Evolutionary conservation across 495 filamentous ascomycete genomes (phyloP).

Genomic region (Penicillium arizonense): DNA sequence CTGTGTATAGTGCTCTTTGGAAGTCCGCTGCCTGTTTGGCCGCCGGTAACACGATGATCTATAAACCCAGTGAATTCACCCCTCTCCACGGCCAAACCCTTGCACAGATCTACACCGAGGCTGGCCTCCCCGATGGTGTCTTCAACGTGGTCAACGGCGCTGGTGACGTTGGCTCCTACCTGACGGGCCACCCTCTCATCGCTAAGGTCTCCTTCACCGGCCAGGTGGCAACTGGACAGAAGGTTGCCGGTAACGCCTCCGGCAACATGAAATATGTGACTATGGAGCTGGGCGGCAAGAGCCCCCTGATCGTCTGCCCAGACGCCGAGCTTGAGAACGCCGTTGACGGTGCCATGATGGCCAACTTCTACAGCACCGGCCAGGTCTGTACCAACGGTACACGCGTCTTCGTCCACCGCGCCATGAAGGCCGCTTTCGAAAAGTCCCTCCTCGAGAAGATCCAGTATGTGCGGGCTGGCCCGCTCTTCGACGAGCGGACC

Average conservation of each 20-base stretch:
- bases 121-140: constrained; percentile 73
- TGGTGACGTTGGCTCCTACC: constrained; percentile 66
- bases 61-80: constrained; percentile 81
- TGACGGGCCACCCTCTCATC: constrained; percentile 65
- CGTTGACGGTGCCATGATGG: constrained; percentile 83
- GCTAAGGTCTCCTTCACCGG: constrained; percentile 83
- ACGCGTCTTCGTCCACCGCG: constrained; percentile 66
- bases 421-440: constrained; percentile 64
- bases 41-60: constrained; percentile 84
- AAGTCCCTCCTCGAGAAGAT: constrained; percentile 64
- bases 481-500: constrained; percentile 63
- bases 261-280: constrained; percentile 83
- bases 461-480: constrained; percentile 62
- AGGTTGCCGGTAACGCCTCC: constrained; percentile 66
- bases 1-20: constrained; percentile 62
- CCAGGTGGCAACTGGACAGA: constrained; percentile 74
- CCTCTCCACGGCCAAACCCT: constrained; percentile 68
- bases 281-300: constrained; percentile 84
- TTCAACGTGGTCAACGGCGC: constrained; percentile 80
- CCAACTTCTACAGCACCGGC: constrained; percentile 79
- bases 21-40: constrained; percentile 80
- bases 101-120: constrained; percentile 67
- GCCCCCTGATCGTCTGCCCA: constrained; percentile 66
- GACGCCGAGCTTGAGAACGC: constrained; percentile 72
- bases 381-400: constrained; percentile 88